Evolutionary conservation across 1,284 basidiomycete genomes (phyloP), one percentile per base, ranked within the genome.

Genomic region (Tremellales sp.): DNA sequence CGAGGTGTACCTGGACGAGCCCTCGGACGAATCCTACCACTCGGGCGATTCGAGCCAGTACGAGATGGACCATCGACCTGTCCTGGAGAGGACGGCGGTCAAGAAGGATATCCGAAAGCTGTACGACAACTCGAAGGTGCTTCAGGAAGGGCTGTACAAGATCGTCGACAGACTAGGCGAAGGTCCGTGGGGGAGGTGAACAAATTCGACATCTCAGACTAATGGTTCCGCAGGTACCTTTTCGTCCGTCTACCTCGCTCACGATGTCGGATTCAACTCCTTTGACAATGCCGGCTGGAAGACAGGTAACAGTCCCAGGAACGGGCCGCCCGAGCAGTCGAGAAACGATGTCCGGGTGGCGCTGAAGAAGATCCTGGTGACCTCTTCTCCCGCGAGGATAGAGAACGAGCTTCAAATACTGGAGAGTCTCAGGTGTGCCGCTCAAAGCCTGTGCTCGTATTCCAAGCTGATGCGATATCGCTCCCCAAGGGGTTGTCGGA

Each of bases 161-260:
- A 24, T 21, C 24, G 27, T 10, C 24, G 18, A 21, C 10, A 25
- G 24, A 39, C 21, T 10, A 78, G 49, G 77, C 97, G 21, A 74
- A 97, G 22, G 94, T 97, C 74, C 81, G 92, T 5, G 79, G 94
- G 13, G 97, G 94, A 53, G 81, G 78, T 77, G 43, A 45, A 33
- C 12, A 28, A 9, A 24, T 26, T n/a, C 8, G 21, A 36, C 28
- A 14, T 6, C 32, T 28, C 39, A n/a, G 29, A 25, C 3, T 39
- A 27, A 31, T n/a, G 9, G 32, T 31, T 22, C 6, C 12, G 13
- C 44, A 78, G 91, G 94, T 21, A 99, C 94, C 2, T 99, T 99
- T 73, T 97, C 94, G 0, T 93, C 92, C 8, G 94, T 99, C 9
- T 99, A 97, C 79, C 97, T 98, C 64, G 94, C 93, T 0, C 74